phyloP scores from a whole-genome alignment of 75 land plant species.

The Azolla pinnata region DNA sequence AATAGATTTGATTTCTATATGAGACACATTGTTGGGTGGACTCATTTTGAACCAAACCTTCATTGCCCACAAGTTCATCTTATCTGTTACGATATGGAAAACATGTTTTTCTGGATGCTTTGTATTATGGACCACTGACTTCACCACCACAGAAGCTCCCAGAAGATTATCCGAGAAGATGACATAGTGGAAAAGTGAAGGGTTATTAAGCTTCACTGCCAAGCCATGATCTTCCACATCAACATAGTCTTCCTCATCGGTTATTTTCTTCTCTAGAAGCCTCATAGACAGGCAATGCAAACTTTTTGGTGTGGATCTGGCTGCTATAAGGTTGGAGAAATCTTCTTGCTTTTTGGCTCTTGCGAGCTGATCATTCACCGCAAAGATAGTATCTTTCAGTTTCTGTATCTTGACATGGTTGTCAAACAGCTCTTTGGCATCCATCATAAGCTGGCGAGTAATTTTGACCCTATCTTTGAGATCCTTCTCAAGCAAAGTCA shows the following conservation, averaged over 20 bases:
- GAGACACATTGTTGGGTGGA: constrained; percentile 33
- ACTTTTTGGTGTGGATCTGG: constrained; percentile 15
- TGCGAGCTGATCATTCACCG: constrained; percentile 62
- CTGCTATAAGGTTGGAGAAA: constrained; percentile 13
- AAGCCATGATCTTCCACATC: constrained; percentile 18
- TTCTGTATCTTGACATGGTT: constrained; percentile 94
- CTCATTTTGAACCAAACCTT: constrained; percentile 54
- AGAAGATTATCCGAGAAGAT: constrained; percentile 62
- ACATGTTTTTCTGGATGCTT: constrained; percentile 55
- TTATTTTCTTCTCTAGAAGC: constrained; percentile 22
- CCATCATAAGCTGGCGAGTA: constrained; percentile 43
- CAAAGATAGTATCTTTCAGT: constrained; percentile 76
- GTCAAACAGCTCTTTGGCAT: constrained; percentile 72
- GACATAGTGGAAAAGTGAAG: constrained; percentile 54
- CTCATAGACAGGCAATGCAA: constrained; percentile 10
- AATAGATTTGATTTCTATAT: constrained; percentile 48
- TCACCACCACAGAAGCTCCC: constrained; percentile 67
- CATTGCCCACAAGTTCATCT: constrained; percentile 68
- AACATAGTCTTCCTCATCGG: constrained; percentile 50
- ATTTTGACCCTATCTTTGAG: constrained; percentile 59
- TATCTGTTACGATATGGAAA: constrained; percentile 61
- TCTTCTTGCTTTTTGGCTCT: constrained; percentile 16
- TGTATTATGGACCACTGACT: constrained; percentile 52
- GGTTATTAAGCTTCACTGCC: constrained; percentile 33
- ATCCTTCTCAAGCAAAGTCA: constrained; percentile 76